A percentile compares a stretch with the other conserved stretches of the same genome.
Conservation (phyloP, 129 eudicot genomes). For the Centella asiatica region DNA sequence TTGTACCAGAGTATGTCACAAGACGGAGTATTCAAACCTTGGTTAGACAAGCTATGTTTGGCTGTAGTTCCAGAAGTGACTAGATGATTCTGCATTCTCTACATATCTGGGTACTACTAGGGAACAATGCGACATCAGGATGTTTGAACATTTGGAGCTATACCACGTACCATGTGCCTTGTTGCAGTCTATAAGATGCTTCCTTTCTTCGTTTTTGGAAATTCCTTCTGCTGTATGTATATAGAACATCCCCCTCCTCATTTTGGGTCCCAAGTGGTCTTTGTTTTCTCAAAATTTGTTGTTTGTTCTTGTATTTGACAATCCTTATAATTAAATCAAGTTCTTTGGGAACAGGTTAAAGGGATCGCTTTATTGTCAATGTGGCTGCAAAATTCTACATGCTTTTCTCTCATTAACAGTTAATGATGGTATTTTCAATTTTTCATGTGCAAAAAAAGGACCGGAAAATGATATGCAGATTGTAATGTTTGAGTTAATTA, state of each 20-base stretch:
- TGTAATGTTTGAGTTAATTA: too few relatives aligned
- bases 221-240: not conserved
- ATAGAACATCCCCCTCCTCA: not conserved
- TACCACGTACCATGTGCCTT: not conserved
- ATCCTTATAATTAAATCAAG: not conserved
- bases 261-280: not conserved
- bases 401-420: too few relatives aligned
- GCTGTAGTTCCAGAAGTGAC: not conserved
- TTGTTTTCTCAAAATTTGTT: too few relatives aligned
- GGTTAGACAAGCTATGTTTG: conserved; percentile 4
- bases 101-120: not conserved
- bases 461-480: too few relatives aligned
- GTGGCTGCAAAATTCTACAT: not conserved
- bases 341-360: not conserved
- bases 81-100: not conserved
- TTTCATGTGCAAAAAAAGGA: too few relatives aligned
- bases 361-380: not conserved
- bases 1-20: conserved; percentile 4
- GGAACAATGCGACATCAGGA: not conserved
- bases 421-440: too few relatives aligned
- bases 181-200: not conserved
- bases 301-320: not conserved
- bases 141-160: not conserved
- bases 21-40: conserved; percentile 5
- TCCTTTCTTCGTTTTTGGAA: not conserved